Percentiles rank a stretch among this genome's conserved stretches.
Evolutionary conservation across 2,329 filamentous ascomycete species (phyloP).

Genomic region (Monosporascus sp.): DNA sequence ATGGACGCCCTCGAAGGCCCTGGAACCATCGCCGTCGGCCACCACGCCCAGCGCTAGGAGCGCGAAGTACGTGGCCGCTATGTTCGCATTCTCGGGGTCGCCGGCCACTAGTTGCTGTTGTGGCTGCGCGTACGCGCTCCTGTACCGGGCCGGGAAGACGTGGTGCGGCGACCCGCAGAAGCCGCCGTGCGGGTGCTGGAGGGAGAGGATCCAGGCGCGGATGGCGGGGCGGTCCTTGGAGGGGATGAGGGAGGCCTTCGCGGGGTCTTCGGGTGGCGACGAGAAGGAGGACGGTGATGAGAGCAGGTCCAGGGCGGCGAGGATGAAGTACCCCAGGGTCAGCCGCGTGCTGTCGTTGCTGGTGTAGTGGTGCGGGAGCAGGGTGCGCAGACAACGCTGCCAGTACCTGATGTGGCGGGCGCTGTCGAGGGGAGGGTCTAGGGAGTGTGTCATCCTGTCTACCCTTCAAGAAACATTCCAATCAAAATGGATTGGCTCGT

Average conservation of each 20-base stretch:
- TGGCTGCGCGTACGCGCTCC: constrained; percentile 5
- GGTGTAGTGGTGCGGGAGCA: constrained; percentile 79
- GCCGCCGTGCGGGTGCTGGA: constrained; percentile 80
- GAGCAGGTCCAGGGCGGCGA: constrained; percentile 80
- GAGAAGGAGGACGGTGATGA: constrained; percentile 52
- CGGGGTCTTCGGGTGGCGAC: constrained; percentile 35
- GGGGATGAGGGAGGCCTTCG: constrained; percentile 50
- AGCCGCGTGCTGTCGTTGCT: constrained; percentile 87
- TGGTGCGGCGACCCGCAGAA: constrained; percentile 82
- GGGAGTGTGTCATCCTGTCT: constrained; percentile 8
- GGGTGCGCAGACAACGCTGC: constrained; percentile 77
- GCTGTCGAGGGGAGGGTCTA: constrained; percentile 42
- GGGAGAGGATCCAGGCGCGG: constrained; percentile 75
- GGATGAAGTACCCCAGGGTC: constrained; percentile 81
- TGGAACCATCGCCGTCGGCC: constrained; percentile 33
- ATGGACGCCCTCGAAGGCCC: constrained; percentile 59
- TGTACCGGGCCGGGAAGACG: constrained; percentile 32
- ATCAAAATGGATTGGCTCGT: no score
- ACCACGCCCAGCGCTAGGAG: constrained; percentile 62
- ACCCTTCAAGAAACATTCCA: no score
- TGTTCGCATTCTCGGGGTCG: constrained; percentile 51
- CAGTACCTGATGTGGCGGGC: constrained; percentile 83
- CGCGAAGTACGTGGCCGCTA: constrained; percentile 87
- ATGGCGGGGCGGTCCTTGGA: constrained; percentile 38
- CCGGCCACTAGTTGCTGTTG: constrained; percentile 36